Evolutionary conservation across 768 basidiomycete genomes (phyloP).

Genomic region (Galerina marginata): DNA sequence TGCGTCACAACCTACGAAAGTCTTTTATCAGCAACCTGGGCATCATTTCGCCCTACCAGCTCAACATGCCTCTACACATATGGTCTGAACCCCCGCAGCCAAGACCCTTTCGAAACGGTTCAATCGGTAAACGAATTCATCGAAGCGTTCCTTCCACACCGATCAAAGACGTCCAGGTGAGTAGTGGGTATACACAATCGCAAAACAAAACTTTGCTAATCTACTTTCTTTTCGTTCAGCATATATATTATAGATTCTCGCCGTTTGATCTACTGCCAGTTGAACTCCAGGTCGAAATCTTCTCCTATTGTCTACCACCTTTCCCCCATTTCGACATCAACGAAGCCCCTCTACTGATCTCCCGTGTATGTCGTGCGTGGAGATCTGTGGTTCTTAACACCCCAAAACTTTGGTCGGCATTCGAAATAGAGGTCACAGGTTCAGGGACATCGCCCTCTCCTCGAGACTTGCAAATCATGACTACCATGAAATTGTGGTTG

Average conservation of each 20-base stretch:
- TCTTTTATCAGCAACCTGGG: background rate
- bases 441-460: constrained; percentile 13
- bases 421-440: constrained; percentile 39
- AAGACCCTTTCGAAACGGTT: too few relatives aligned
- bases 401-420: constrained; percentile 54
- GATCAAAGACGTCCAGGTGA: background rate
- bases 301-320: constrained; percentile 39
- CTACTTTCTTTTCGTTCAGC: background rate
- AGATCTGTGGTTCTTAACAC: constrained; percentile 40
- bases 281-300: constrained; percentile 54
- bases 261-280: constrained; percentile 45
- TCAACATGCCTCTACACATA: background rate
- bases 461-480: constrained; percentile 25
- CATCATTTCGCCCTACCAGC: background rate
- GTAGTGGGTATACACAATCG: background rate
- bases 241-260: constrained; percentile 7
- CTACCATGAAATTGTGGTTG: constrained; percentile 40
- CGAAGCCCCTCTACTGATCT: constrained; percentile 44
- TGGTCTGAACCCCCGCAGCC: background rate
- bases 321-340: constrained; percentile 36
- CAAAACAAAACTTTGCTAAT: background rate
- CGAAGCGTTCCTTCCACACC: background rate
- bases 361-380: constrained; percentile 49
- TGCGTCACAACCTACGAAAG: constrained; percentile 5
- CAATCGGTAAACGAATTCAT: background rate